Conservation (phyloP, 2,329 filamentous ascomycete species). For the Claviceps pazoutovae region DNA sequence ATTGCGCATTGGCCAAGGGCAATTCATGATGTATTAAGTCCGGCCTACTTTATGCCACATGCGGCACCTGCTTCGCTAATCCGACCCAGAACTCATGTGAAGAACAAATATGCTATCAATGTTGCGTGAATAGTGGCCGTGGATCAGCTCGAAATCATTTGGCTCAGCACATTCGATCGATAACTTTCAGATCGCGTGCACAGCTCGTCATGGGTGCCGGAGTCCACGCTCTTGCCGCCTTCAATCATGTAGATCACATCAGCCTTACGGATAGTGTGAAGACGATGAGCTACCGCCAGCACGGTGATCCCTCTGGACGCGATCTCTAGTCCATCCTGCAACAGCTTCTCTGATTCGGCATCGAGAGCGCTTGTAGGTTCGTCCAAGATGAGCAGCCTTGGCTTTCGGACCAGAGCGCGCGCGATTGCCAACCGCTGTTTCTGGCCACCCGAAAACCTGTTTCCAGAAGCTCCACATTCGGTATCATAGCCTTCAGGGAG, state of each 20-base stretch:
- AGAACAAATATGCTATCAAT: neutral
- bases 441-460: conserved; percentile 55
- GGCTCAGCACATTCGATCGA: conserved; percentile 1
- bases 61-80: neutral
- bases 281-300: conserved; percentile 30
- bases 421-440: conserved; percentile 57
- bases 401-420: conserved; percentile 48
- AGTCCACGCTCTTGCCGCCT: conserved; percentile 23
- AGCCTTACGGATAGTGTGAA: conserved; percentile 28
- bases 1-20: neutral
- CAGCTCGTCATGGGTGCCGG: conserved; percentile 1
- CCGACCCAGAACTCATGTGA: neutral
- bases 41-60: neutral
- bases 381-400: conserved; percentile 46
- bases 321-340: conserved; percentile 43
- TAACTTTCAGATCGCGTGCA: neutral
- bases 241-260: conserved; percentile 30
- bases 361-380: conserved; percentile 46
- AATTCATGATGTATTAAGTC: neutral
- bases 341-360: conserved; percentile 28
- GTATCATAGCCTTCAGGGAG: conserved; percentile 45
- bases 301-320: conserved; percentile 27
- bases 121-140: neutral
- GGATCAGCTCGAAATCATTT: neutral
- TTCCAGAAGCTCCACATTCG: conserved; percentile 45